Conservation (phyloP, 1,139 yeast genomes). For the Suhomyces bokatorum region DNA sequence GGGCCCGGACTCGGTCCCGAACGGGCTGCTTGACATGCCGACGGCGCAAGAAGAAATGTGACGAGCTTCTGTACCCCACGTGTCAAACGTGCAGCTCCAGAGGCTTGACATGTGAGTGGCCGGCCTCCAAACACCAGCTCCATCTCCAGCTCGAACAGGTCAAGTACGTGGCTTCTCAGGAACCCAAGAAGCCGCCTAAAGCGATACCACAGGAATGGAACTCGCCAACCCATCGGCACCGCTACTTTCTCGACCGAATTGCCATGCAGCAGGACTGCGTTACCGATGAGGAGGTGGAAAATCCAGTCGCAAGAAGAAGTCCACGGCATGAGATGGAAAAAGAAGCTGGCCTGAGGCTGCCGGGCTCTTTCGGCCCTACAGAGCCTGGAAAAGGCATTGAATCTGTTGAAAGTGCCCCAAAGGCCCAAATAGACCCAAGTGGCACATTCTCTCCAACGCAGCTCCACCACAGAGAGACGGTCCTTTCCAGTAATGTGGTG, state of each 20-base stretch:
- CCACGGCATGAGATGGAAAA: no score
- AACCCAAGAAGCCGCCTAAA: not conserved
- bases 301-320: not conserved
- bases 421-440: no score
- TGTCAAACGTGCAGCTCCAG: constrained; percentile 34
- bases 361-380: no score
- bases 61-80: constrained; percentile 37
- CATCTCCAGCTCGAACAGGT: constrained; percentile 28
- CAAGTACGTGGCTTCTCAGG: constrained; percentile 21
- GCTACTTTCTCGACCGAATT: constrained; percentile 32
- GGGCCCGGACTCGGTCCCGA: constrained; percentile 27
- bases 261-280: constrained; percentile 48
- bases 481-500: no score
- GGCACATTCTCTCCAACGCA: no score
- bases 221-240: constrained; percentile 11
- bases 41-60: constrained; percentile 42
- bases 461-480: no score
- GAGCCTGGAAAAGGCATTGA: no score
- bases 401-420: no score
- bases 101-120: constrained; percentile 35
- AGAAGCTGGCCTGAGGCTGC: no score
- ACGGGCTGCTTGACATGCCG: constrained; percentile 46
- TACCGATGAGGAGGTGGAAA: constrained; percentile 27
- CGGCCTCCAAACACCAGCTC: constrained; percentile 29
- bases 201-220: constrained; percentile 4